Conservation (phyloP, 331 rosid genomes). For the Malus hybrid region DNA sequence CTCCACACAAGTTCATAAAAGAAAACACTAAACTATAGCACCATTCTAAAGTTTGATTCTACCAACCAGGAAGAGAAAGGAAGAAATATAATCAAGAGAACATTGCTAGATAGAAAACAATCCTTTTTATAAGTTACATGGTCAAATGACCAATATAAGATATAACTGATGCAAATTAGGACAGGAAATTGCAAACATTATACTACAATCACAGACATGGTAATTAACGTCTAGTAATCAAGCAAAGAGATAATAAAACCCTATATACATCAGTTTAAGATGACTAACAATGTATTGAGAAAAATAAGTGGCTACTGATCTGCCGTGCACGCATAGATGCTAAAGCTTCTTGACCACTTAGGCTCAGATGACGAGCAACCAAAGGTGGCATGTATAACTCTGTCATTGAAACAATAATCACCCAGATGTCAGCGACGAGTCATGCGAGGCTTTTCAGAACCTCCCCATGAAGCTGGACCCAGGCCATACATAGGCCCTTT, state of each 20-base stretch:
- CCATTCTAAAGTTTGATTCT: constrained; percentile 3
- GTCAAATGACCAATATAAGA: constrained; percentile 15
- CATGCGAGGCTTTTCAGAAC: constrained; percentile 59
- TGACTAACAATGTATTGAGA: constrained; percentile 32
- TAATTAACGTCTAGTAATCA: constrained; percentile 18
- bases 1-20: neutral
- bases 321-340: constrained; percentile 39
- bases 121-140: constrained; percentile 8
- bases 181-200: constrained; percentile 11
- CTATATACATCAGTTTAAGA: constrained; percentile 35
- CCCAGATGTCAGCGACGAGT: constrained; percentile 50
- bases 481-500: constrained; percentile 52
- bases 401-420: constrained; percentile 23
- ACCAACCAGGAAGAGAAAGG: constrained; percentile 1
- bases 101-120: constrained; percentile 14
- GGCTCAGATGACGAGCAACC: constrained; percentile 21
- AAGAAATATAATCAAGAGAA: constrained; percentile 1
- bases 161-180: constrained; percentile 12
- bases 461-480: constrained; percentile 61
- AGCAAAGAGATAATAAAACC: constrained; percentile 25
- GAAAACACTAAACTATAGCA: neutral
- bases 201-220: constrained; percentile 23
- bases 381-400: constrained; percentile 9
- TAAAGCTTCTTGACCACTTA: constrained; percentile 21
- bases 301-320: constrained; percentile 28